Conservation (phyloP, 768 basidiomycete species). For the Agrocybe pediades region DNA sequence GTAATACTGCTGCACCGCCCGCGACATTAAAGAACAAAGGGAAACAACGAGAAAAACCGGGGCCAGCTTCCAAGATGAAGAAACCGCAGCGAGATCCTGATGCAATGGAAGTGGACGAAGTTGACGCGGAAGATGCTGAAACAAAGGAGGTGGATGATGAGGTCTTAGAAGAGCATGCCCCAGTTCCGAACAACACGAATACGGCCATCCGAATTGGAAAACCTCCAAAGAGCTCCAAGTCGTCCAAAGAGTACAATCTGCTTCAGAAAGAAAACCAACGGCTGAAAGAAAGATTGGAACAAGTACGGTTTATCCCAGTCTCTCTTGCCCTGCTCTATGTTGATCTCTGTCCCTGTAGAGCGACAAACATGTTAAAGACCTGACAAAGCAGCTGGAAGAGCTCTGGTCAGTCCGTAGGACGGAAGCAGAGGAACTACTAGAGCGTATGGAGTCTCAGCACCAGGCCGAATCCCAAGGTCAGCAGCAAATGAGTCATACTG, state of each 20-base stretch:
- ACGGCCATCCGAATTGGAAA: conserved; percentile 4
- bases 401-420: conserved; percentile 58
- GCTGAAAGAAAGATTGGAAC: conserved; percentile 24
- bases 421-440: conserved; percentile 61
- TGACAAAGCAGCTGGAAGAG: conserved; percentile 62
- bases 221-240: conserved; percentile 5
- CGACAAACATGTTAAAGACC: conserved; percentile 42
- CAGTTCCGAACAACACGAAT: conserved; percentile 15
- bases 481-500: background rate
- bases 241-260: background rate
- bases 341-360: conserved; percentile 27
- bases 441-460: conserved; percentile 49
- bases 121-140: conserved; percentile 1
- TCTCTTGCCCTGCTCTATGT: conserved; percentile 1
- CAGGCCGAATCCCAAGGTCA: conserved; percentile 57
- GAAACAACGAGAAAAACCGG: conserved; percentile 9
- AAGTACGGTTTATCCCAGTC: too few species aligned
- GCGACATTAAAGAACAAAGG: conserved; percentile 7
- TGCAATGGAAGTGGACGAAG: conserved; percentile 8
- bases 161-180: conserved; percentile 18
- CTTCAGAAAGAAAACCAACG: conserved; percentile 11
- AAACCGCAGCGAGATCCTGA: conserved; percentile 2
- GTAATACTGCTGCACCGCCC: conserved; percentile 6
- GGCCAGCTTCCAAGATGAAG: conserved; percentile 2
- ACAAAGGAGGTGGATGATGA: conserved; percentile 10